phyloP scores from a whole-genome alignment of 1,284 basidiomycete genomes.

The Pseudozyma sp. region DNA sequence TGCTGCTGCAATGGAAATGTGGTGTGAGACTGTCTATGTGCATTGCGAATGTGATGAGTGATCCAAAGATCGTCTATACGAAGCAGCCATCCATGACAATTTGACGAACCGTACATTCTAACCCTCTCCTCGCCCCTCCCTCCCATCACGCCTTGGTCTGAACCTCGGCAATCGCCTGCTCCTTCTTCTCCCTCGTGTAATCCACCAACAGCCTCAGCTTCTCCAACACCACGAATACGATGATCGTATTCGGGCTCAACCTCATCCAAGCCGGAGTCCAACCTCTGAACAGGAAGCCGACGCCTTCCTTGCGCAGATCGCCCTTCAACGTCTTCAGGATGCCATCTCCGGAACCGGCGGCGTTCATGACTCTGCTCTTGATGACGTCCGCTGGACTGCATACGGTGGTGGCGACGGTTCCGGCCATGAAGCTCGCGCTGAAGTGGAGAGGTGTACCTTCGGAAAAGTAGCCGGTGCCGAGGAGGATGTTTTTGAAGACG shows the following conservation, averaged over 20 bases:
- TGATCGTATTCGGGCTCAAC: conserved; percentile 65
- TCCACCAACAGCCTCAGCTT: conserved; percentile 61
- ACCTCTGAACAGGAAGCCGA: conserved; percentile 73
- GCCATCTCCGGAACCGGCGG: conserved; percentile 35
- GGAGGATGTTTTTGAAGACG: conserved; percentile 72
- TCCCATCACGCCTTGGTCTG: conserved; percentile 15
- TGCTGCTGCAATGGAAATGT: no score
- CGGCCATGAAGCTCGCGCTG: conserved; percentile 71
- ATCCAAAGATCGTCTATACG: no score
- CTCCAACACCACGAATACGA: conserved; percentile 65
- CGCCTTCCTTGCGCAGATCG: conserved; percentile 68
- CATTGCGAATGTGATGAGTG: no score
- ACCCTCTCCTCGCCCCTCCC: no score
- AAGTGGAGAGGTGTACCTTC: conserved; percentile 72
- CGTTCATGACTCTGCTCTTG: conserved; percentile 72
- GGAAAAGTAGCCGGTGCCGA: conserved; percentile 67
- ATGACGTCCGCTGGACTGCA: conserved; percentile 70
- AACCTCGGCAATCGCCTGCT: neutral
- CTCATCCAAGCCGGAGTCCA: conserved; percentile 73
- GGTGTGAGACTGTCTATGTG: neutral
- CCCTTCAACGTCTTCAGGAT: conserved; percentile 47
- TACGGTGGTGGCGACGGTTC: conserved; percentile 72
- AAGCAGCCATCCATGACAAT: no score
- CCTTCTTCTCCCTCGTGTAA: conserved; percentile 22
- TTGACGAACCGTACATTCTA: no score